Evolutionary conservation across 805 yeast genomes (phyloP).

Genomic region (Candida caryicola): DNA sequence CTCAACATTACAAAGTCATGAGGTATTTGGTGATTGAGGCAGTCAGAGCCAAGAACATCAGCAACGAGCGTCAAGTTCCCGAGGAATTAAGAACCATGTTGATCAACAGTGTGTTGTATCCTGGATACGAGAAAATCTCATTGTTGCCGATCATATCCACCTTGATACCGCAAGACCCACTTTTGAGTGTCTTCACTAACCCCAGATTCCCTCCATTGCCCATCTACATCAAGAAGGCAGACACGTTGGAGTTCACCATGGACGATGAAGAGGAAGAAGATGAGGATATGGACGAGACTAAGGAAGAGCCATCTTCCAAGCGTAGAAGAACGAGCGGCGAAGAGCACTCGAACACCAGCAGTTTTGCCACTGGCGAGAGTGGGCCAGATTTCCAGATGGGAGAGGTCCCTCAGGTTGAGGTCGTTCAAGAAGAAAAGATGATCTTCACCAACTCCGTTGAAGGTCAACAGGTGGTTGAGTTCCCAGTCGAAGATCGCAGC

Average conservation of each 20-base stretch:
- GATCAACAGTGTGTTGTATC: conserved; percentile 59
- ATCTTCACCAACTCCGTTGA: conserved; percentile 3
- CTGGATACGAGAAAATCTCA: conserved; percentile 62
- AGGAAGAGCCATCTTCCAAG: conserved; percentile 4
- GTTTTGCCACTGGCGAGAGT: background rate
- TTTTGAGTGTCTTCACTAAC: conserved; percentile 60
- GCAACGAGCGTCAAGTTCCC: conserved; percentile 23
- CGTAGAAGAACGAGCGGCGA: conserved; percentile 3
- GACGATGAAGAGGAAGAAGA: conserved; percentile 9
- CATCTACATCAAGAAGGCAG: conserved; percentile 17
- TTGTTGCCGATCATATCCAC: conserved; percentile 67
- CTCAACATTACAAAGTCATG: conserved; percentile 58
- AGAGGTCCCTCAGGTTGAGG: background rate
- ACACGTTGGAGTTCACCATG: background rate
- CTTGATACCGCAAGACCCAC: conserved; percentile 48
- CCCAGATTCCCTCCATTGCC: conserved; percentile 69
- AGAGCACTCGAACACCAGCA: background rate
- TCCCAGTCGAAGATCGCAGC: conserved; percentile 11
- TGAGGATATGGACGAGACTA: conserved; percentile 6
- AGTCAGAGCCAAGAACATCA: conserved; percentile 24
- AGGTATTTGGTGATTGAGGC: conserved; percentile 36
- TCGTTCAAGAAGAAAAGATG: background rate
- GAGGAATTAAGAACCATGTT: conserved; percentile 37
- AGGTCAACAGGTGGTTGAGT: conserved; percentile 4
- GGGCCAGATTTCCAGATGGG: background rate